Base-by-base conservation (phyloP, 2,329 filamentous ascomycete species). In the Phialemoniopsis sp. region DNA sequence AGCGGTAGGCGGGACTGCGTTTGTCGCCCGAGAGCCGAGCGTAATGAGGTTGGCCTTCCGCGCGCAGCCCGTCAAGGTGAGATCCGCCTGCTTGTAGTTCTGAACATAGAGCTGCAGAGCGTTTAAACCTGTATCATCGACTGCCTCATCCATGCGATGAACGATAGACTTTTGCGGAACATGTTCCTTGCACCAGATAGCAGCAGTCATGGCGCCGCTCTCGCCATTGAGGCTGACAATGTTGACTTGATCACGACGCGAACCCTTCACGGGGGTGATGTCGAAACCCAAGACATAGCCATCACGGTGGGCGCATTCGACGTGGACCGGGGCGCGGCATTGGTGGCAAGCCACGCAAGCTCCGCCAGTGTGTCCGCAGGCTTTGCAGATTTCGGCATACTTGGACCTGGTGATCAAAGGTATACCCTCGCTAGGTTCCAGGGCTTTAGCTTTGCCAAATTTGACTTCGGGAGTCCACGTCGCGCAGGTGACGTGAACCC, bases 401-500 rank as follows among this genome's bases (percentile, higher is more conserved):
- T 80, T 79, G 29, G 78, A 67, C 29, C 78, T 72, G 2, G 86
- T 78, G 42, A 98, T 90, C 7, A 86, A 83, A 4, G 87, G 85
- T 47, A 98, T 89, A 15, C 91, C 91, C 64, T 98, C 93, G 3
- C 87, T 89, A 26, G 89, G 85, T 50, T 89, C 86, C 28, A 98
- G 68, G 14, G 85, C 80, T 53, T 83, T 82, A 14, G 89, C 85
- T 52, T 87, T 87, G 46, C 87, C 90, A 60, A 96, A 98, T 55
- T 90, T 93, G 53, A 95, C 84, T 62, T 98, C 93, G 0, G 89
- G 82, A 10, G 86, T 90, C 82, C 88, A 97, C 14, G 95, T 72
- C 2, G 93, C 90, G 56, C 93, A 98, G 29, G 85, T 84, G 19
- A 97, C 89, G 58, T 98, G 93, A 13, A 96, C 88, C 93, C 93